A percentile compares a stretch with the other conserved stretches of the same genome.
phyloP scores from a whole-genome alignment of 371 early-diverging fungal species.

The Rhizopus delemar region DNA sequence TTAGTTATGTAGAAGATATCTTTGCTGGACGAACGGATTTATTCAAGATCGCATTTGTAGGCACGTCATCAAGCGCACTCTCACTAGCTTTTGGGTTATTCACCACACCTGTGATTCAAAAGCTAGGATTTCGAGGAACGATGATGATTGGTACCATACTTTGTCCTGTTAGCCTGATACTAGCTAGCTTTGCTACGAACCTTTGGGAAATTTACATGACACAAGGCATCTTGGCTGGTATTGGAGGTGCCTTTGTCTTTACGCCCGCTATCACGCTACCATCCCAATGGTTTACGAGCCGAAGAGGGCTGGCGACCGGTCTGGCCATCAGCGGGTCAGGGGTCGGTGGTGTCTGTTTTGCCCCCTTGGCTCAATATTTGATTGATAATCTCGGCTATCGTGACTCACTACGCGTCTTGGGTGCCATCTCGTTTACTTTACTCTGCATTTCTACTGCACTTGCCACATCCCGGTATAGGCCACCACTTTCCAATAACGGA shows the following conservation, averaged over 20 bases:
- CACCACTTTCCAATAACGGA: conserved; percentile 14
- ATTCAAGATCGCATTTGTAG: conserved; percentile 55
- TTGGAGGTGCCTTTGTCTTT: conserved; percentile 58
- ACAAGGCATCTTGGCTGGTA: conserved; percentile 64
- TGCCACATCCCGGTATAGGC: conserved; percentile 37
- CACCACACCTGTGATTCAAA: conserved; percentile 61
- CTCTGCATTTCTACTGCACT: conserved; percentile 40
- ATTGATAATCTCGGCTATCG: conserved; percentile 52
- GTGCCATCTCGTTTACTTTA: conserved; percentile 38
- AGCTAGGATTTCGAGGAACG: conserved; percentile 58
- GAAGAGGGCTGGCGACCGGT: conserved; percentile 77
- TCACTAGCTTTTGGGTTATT: conserved; percentile 57
- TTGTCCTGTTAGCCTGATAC: conserved; percentile 54
- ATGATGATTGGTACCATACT: conserved; percentile 60
- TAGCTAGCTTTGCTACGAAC: conserved; percentile 57
- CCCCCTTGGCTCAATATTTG: conserved; percentile 58
- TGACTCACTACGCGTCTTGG: conserved; percentile 55
- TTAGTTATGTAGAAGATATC: conserved; percentile 38
- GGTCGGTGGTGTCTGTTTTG: conserved; percentile 70
- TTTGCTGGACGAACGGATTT: conserved; percentile 32
- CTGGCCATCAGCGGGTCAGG: conserved; percentile 75
- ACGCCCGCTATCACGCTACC: conserved; percentile 66
- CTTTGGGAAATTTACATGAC: conserved; percentile 65
- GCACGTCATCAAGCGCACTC: conserved; percentile 50
- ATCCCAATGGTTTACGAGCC: conserved; percentile 72